Base-by-base conservation (phyloP, 179 eudicot genomes). In the Actinidia polygama region DNA sequence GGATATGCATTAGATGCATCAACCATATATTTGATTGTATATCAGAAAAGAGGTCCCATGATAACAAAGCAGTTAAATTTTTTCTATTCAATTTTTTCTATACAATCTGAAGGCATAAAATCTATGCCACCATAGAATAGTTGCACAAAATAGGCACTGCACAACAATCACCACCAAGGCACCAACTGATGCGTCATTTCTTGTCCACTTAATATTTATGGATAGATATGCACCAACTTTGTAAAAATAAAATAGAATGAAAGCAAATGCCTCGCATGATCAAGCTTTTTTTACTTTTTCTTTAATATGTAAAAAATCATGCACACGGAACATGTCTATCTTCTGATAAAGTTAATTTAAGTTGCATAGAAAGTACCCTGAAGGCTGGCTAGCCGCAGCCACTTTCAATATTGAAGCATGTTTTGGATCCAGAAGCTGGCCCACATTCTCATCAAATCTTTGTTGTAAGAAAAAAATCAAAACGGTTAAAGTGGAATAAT, bases 381-480 rank as follows among this genome's bases (percentile, higher is more conserved):
- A 88, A 83, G 93, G 83, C 86, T 95, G 99, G 81, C 94, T 93
- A 84, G 90, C 86, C 15, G 89, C 92, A 73, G 92, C 90, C 44
- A 98, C 89, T 83, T 95, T 97, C 63, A 95, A 83, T 63, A 93
- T 87, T n/a, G 79, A 77, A 21, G 98, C 91, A 74, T 94, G 97
- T 87, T 87, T 92, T 70, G 92, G 92, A 89, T 97, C 99, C 90
- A 97, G 76, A 78, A 92, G 92, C 80, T 91, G 99, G 77, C 88
- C 88, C 73, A 90, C 90, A 89, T 90, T 91, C 68, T 97, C 99
- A 82, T 97, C 94, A 90, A 89, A 92, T 64, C 95, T 91, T 92
- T 69, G 73, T 50, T 69, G 73, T 40, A 69, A 40, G n/a, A 40
- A 68, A 86, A 82, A 61, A 47, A n/a, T 40, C 73, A 12, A 67